Evolutionary conservation across 148 eudicot species (phyloP).

Genomic region (Salicornia ramosissima): DNA sequence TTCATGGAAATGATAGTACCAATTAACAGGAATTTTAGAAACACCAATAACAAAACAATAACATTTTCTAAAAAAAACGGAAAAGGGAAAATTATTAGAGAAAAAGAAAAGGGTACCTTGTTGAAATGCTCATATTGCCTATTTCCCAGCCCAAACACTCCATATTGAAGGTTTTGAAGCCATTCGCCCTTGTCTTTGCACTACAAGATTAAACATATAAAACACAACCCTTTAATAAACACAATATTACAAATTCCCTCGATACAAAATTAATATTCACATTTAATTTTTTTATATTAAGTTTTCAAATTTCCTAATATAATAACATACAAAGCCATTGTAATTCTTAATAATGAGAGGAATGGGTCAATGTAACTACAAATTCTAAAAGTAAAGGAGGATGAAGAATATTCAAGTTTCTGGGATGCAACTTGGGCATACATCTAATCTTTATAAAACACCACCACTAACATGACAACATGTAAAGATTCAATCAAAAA

Average conservation of each 20-base stretch:
- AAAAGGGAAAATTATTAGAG: background rate
- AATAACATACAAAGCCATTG: too few species aligned
- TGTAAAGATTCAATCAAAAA: background rate
- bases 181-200: slow-evolving; percentile 64
- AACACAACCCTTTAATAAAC: background rate
- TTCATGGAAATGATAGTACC: slow-evolving; percentile 2
- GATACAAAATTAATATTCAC: background rate
- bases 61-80: background rate
- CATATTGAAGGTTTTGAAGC: slow-evolving; percentile 72
- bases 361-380: background rate
- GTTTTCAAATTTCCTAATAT: too few species aligned
- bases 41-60: background rate
- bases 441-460: background rate
- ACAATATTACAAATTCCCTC: background rate
- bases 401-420: background rate
- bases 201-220: slow-evolving; percentile 24
- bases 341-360: too few species aligned
- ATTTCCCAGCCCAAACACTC: slow-evolving; percentile 86
- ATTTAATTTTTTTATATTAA: too few species aligned
- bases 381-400: background rate
- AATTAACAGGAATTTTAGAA: background rate
- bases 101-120: slow-evolving; percentile 46
- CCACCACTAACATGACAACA: background rate
- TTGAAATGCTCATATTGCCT: slow-evolving; percentile 96
- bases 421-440: background rate